Conservation (phyloP, 2,329 filamentous ascomycete genomes). For the Ramichloridium luteum region DNA sequence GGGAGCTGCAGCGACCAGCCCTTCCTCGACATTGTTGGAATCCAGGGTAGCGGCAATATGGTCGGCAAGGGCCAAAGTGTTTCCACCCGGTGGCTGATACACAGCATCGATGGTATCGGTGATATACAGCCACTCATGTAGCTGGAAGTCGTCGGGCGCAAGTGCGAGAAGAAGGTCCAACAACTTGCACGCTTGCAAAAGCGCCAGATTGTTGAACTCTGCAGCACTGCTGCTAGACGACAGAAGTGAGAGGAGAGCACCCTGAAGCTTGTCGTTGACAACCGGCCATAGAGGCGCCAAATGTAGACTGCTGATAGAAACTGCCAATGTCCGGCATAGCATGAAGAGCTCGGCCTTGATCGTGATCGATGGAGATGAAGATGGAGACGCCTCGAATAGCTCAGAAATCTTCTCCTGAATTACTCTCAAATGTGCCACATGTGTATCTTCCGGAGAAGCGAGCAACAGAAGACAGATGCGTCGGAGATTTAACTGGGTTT, state of each 20-base stretch:
- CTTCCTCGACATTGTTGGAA: conserved; percentile 23
- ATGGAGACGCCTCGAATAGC: conserved; percentile 67
- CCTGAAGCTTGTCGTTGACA: conserved; percentile 73
- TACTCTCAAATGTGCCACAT: conserved; percentile 59
- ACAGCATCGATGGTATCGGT: conserved; percentile 95
- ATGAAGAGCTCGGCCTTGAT: conserved; percentile 86
- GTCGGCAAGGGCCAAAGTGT: conserved; percentile 66
- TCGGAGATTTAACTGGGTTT: conserved; percentile 78
- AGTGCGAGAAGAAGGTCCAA: conserved; percentile 78
- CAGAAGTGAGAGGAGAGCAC: conserved; percentile 62
- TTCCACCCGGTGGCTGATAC: conserved; percentile 60
- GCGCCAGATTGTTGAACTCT: conserved; percentile 60
- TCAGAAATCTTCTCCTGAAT: conserved; percentile 80
- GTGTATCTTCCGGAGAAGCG: conserved; percentile 64
- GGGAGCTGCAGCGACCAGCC: conserved; percentile 5
- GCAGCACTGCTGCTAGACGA: conserved; percentile 55
- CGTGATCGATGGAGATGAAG: conserved; percentile 81
- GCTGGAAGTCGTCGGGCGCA: conserved; percentile 88
- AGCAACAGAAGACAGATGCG: conserved; percentile 70
- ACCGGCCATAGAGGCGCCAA: conserved; percentile 81
- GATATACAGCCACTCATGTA: conserved; percentile 97
- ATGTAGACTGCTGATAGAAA: conserved; percentile 68
- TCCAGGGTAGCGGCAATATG: conserved; percentile 69
- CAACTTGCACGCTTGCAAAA: conserved; percentile 88
- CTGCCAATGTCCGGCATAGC: conserved; percentile 66